Conservation (phyloP, 2,329 filamentous ascomycete genomes). For the Neofusicoccum laricinum region DNA sequence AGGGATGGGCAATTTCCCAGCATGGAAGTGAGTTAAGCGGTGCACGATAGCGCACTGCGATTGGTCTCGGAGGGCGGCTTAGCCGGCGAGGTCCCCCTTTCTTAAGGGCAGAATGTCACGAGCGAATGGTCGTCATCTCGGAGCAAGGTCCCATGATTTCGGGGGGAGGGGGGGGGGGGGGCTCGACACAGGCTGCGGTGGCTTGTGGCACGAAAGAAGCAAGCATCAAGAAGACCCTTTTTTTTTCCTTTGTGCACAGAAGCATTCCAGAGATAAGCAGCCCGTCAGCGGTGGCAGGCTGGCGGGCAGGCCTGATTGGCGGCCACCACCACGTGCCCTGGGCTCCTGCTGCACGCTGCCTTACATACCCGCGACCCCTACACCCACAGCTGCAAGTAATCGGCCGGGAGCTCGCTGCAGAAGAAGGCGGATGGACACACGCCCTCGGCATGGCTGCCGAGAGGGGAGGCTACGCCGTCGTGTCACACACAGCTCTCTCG, state of each 20-base stretch:
- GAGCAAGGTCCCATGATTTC: neutral
- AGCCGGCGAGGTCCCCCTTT: neutral
- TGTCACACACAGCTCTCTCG: neutral
- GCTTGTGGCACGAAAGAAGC: neutral
- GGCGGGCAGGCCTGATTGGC: neutral
- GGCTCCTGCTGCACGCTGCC: neutral
- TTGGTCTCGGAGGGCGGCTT: neutral
- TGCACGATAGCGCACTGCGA: neutral
- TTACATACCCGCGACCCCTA: neutral
- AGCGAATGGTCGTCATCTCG: neutral
- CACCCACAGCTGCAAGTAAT: conserved; percentile 9
- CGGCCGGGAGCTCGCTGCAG: neutral
- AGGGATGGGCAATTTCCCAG: neutral
- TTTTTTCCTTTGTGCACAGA: neutral
- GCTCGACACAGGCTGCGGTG: too few species aligned
- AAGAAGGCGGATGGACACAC: too few species aligned
- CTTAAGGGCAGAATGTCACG: neutral
- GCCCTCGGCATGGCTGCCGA: too few species aligned
- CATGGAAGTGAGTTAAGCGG: neutral
- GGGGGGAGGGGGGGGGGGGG: too few species aligned
- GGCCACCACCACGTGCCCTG: neutral
- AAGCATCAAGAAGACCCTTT: neutral
- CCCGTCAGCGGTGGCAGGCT: neutral
- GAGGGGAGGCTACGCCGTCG: neutral
- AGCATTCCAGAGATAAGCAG: conserved; percentile 8